Evolutionary conservation across 2,329 filamentous ascomycete genomes (phyloP), one percentile per base, ranked within the genome.

Genomic region (Xylariaceae sp.): DNA sequence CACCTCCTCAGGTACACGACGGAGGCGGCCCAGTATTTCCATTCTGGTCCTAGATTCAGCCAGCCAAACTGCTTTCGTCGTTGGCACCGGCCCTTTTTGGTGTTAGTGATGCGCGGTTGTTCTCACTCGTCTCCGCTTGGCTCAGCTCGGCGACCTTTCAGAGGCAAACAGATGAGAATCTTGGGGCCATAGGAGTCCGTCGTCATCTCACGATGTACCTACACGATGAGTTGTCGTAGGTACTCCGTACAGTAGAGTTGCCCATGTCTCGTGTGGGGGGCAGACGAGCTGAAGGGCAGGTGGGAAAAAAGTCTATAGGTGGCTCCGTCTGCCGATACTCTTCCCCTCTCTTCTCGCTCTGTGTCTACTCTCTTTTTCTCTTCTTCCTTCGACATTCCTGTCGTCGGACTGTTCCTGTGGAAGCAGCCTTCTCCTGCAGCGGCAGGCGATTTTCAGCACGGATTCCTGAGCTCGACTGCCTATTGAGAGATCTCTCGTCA

Each of bases 401-500:
- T 50, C 48, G 48, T 17, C 18, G 48, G 18, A 13, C 18, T 18
- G 48, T 50, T 30, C 48, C 48, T 30, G 8, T 50, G 48, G 48
- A 50, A 30, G 18, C 4, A 50, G 48, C 17, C 48, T 48, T 18
- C 48, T 50, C 17, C 18, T 49, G 15, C 17, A 7, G 47, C 11
- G 9, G 15, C 47, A 49, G 47, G 7, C 18, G 47, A 17, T 23
- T 49, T 9, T 30, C 13, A 45, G 6, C 4, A 30, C 23, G 23
- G 5, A 45, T 45, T n/a, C 11, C 23, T 30, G 23, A 30, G 23
- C 49, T 35, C 23, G 7, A 51, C 49, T 35, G 13, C 11, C 8
- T 34, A 50, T 34, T 34, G 53, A 50, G 53, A 50, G 44, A 35
- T 47, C 42, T 48, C 48, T 54, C 54, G 35, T 44, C 37, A 45